A percentile compares a stretch with the other conserved stretches of the same genome.
Evolutionary conservation across 176 grass and related monocot genomes (phyloP).

Genomic region (Saccharum officinarum): DNA sequence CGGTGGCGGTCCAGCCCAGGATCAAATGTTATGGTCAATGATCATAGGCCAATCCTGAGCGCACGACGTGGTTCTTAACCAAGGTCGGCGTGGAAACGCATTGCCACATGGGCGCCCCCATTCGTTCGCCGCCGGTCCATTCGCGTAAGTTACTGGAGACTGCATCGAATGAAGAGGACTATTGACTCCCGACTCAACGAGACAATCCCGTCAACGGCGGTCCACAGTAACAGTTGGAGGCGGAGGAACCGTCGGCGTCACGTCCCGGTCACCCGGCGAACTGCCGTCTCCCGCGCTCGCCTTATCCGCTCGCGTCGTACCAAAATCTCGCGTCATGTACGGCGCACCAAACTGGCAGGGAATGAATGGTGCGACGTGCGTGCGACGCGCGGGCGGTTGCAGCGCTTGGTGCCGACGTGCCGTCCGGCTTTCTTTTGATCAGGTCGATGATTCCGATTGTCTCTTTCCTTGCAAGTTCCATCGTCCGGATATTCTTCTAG

Average conservation of each 20-base stretch:
- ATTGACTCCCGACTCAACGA: not conserved
- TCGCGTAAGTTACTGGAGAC: not conserved
- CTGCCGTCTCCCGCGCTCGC: not conserved
- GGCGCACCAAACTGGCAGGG: not conserved
- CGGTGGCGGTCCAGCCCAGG: not conserved
- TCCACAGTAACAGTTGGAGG: not conserved
- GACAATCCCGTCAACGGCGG: not conserved
- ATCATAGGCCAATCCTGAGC: not conserved
- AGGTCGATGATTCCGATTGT: not conserved
- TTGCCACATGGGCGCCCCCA: not conserved
- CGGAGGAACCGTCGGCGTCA: not conserved
- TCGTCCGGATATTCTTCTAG: not conserved
- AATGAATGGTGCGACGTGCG: not conserved
- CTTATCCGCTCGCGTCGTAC: not conserved
- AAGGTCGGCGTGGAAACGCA: not conserved
- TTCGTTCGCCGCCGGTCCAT: not conserved
- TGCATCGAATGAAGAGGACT: not conserved
- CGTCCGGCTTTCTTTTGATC: not conserved
- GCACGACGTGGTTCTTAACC: not conserved
- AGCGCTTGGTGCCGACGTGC: not conserved
- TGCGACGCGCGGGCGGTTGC: not conserved
- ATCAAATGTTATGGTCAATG: not conserved
- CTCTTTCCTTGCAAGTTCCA: not conserved
- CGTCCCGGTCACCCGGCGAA: not conserved
- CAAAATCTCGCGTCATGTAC: not conserved